Evolutionary conservation across 139 green algal species (phyloP).

Genomic region (Pleodorina starrii): DNA sequence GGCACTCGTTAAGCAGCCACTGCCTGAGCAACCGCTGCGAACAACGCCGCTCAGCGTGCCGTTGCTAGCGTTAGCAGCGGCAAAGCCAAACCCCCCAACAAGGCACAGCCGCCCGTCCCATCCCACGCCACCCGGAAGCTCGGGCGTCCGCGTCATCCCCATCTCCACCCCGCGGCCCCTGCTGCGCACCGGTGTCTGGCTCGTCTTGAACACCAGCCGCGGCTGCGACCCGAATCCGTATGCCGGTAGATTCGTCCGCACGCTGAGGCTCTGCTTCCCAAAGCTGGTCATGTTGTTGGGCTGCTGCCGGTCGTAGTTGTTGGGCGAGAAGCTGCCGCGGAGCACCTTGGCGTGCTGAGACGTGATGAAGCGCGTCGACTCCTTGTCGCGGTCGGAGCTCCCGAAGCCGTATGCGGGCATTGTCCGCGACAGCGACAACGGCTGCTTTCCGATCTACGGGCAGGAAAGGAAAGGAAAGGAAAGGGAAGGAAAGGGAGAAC

Average conservation of each 20-base stretch:
- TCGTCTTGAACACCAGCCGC: constrained; percentile 42
- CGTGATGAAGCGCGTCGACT: constrained; percentile 46
- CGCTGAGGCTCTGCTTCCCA: constrained; percentile 40
- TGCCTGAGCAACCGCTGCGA: too few species aligned
- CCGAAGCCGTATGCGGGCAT: constrained; percentile 54
- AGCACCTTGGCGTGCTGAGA: constrained; percentile 18
- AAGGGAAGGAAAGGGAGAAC: too few species aligned
- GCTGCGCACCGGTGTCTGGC: constrained; percentile 40
- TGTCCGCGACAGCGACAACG: constrained; percentile 34
- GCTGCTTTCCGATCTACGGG: constrained; percentile 45
- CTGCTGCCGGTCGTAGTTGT: constrained; percentile 48
- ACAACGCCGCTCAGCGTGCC: too few species aligned
- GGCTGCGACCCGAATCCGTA: constrained; percentile 36
- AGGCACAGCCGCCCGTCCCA: too few species aligned
- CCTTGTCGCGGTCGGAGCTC: constrained; percentile 32
- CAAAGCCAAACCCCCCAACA: too few species aligned
- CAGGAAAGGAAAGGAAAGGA: too few species aligned
- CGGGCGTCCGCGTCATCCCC: too few species aligned
- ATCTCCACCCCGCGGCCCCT: too few species aligned
- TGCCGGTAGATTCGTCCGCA: neutral
- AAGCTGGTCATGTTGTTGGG: constrained; percentile 28
- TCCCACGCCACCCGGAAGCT: too few species aligned
- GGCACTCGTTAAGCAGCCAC: too few species aligned
- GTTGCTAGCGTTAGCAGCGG: too few species aligned
- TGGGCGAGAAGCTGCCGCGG: constrained; percentile 22